These are phyloP conservation scores for Sordaria brevicollis DNA, from an alignment of 495 filamentous ascomycete genomes.

Conservation along the genomic window DNA sequence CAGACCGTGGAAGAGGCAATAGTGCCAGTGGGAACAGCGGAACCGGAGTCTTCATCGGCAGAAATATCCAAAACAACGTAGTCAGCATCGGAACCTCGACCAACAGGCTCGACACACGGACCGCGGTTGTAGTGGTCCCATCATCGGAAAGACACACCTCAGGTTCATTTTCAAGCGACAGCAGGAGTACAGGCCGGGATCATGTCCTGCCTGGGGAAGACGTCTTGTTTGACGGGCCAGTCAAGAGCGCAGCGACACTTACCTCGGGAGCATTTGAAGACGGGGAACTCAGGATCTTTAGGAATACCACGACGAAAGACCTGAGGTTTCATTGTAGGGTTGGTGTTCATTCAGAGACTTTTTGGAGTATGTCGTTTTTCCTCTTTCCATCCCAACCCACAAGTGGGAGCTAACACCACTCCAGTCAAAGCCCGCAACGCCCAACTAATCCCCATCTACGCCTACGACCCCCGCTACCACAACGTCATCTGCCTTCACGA, in stretches of 20 bases:
- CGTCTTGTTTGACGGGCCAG: slow-evolving; percentile 21
- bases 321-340: slow-evolving; percentile 22
- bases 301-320: slow-evolving; percentile 19
- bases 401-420: neutral
- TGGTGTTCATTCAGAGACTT: slow-evolving; percentile 22
- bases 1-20: neutral
- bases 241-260: slow-evolving; percentile 18
- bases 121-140: slow-evolving; percentile 18
- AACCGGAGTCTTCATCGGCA: neutral
- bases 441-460: slow-evolving; percentile 25
- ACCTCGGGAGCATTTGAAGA: slow-evolving; percentile 15
- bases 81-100: slow-evolving; percentile 2
- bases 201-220: slow-evolving; percentile 26
- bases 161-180: slow-evolving; percentile 13
- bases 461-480: slow-evolving; percentile 21
- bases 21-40: neutral
- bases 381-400: neutral
- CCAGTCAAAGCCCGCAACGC: slow-evolving; percentile 24
- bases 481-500: slow-evolving; percentile 24
- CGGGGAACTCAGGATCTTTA: slow-evolving; percentile 23
- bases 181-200: slow-evolving; percentile 18
- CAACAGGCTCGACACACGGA: slow-evolving; percentile 16
- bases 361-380: slow-evolving; percentile 17
- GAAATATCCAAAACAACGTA: neutral
- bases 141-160: slow-evolving; percentile 1